These are phyloP conservation scores for Hyphopichia khmerensis DNA, from an alignment of 1,139 yeast species.

Conservation along the genomic window DNA sequence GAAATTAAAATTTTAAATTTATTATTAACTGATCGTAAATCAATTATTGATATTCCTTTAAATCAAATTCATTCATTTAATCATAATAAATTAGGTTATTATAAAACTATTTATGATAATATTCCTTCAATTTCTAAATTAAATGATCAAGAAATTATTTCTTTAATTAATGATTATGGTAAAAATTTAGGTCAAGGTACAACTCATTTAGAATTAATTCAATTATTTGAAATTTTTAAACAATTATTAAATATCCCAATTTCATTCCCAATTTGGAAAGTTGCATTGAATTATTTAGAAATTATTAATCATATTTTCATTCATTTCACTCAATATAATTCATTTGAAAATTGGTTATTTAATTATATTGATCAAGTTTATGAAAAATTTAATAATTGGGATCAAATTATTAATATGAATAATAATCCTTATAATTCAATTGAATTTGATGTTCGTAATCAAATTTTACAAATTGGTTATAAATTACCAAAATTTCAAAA, in stretches of 20 bases:
- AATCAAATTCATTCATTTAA: constrained; percentile 33
- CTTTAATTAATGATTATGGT: constrained; percentile 39
- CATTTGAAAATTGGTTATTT: constrained; percentile 19
- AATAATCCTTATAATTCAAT: constrained; percentile 11
- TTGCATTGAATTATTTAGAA: constrained; percentile 33
- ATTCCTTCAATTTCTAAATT: constrained; percentile 17
- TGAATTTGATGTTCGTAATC: constrained; percentile 43
- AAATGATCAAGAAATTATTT: constrained; percentile 27
- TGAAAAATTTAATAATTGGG: constrained; percentile 27
- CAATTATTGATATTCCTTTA: constrained; percentile 30
- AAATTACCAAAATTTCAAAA: constrained; percentile 24
- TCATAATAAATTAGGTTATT: constrained; percentile 47
- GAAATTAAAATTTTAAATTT: constrained; percentile 35
- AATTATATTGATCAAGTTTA: constrained; percentile 16
- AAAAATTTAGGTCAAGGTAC: constrained; percentile 24
- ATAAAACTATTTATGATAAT: constrained; percentile 30
- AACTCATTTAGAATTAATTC: constrained; percentile 22
- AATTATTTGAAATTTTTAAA: constrained; percentile 27
- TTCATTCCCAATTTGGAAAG: constrained; percentile 26
- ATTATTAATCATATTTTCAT: constrained; percentile 26
- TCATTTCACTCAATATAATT: constrained; percentile 25
- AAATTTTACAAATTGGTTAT: constrained; percentile 37
- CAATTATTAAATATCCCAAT: constrained; percentile 18
- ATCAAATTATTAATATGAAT: constrained; percentile 8
- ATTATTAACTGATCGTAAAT: constrained; percentile 48